phyloP scores from a whole-genome alignment of 352 stramenopile genomes.

The Aphanomyces cochlioides region DNA sequence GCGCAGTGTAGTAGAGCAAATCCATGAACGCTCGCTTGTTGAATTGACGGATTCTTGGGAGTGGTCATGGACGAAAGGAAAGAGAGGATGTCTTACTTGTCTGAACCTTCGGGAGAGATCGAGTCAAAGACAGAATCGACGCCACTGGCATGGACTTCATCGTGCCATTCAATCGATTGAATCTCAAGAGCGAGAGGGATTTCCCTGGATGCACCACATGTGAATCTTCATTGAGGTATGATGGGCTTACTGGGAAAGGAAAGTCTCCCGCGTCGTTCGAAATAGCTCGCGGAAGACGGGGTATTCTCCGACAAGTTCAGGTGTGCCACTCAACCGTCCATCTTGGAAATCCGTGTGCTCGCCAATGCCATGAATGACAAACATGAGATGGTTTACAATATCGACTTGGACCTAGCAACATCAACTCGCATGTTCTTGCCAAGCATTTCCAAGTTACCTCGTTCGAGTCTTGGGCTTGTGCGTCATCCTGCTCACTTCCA shows the following conservation, averaged over 20 bases:
- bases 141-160: conserved; percentile 79
- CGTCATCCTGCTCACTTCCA: too few species aligned
- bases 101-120: conserved; percentile 71
- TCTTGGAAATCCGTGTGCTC: conserved; percentile 83
- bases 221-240: not conserved
- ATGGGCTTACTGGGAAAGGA: conserved; percentile 35
- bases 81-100: conserved; percentile 42
- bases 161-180: conserved; percentile 89
- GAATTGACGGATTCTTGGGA: conserved; percentile 81
- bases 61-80: conserved; percentile 8
- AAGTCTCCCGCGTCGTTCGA: conserved; percentile 65
- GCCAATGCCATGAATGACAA: conserved; percentile 85
- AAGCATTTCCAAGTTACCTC: too few species aligned
- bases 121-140: conserved; percentile 82
- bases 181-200: conserved; percentile 81
- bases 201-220: conserved; percentile 36
- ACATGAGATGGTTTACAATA: conserved; percentile 80
- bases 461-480: too few species aligned
- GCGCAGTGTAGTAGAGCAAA: conserved; percentile 90
- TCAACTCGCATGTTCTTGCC: not conserved
- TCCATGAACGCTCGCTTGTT: conserved; percentile 94
- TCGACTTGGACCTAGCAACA: conserved; percentile 55
- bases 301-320: conserved; percentile 64
- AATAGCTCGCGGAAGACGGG: conserved; percentile 76
- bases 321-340: conserved; percentile 70